phyloP scores from a whole-genome alignment of 495 filamentous ascomycete species.

The Emericellopsis terricola region DNA sequence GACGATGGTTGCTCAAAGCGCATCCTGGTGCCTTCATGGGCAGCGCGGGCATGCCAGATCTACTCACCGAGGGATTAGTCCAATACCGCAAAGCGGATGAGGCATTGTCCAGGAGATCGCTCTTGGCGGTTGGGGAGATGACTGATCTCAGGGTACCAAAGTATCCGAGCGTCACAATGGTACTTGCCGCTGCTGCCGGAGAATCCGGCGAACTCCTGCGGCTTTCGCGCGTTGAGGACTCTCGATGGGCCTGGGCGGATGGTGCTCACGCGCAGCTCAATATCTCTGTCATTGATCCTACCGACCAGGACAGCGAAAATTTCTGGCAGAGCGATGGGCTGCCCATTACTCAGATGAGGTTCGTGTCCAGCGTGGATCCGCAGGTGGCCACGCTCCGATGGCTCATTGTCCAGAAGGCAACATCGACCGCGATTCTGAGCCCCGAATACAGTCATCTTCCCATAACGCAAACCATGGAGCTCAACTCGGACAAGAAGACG shows the following conservation, averaged over 20 bases:
- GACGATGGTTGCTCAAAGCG: conserved; percentile 3
- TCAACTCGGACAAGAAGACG: conserved; percentile 1
- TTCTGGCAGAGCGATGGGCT: conserved; percentile 1
- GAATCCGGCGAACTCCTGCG: conserved; percentile 1
- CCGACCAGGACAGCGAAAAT: neutral
- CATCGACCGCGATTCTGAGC: conserved; percentile 1
- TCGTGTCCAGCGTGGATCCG: neutral
- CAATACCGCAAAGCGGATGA: neutral
- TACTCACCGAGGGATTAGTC: neutral
- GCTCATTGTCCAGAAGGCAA: conserved; percentile 2
- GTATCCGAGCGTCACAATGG: neutral
- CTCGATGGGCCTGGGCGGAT: neutral
- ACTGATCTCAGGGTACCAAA: neutral
- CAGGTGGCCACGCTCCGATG: neutral
- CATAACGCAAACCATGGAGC: neutral
- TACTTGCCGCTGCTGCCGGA: conserved; percentile 1
- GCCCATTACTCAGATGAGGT: conserved; percentile 3
- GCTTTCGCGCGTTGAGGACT: neutral
- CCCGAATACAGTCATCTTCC: conserved; percentile 5
- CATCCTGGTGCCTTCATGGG: conserved; percentile 1
- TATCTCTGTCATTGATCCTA: neutral
- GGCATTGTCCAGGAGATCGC: neutral
- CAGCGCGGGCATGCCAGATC: neutral
- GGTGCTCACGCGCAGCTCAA: neutral
- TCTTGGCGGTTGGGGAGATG: conserved; percentile 1